Conservation (phyloP, 1,139 yeast genomes). For the Lipomyces yarrowii region DNA sequence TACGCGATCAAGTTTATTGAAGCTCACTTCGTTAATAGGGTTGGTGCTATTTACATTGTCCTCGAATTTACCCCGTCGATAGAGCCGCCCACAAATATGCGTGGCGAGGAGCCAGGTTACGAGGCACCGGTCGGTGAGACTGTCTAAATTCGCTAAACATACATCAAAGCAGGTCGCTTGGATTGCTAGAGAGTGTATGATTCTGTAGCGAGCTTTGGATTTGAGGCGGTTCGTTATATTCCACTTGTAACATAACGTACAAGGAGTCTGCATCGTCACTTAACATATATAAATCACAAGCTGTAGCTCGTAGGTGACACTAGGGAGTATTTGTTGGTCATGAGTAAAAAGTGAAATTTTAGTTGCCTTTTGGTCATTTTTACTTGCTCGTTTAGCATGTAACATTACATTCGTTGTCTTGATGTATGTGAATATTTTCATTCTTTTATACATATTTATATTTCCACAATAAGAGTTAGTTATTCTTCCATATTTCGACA, state of each 20-base stretch:
- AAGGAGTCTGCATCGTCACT: not conserved
- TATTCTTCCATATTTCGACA: not conserved
- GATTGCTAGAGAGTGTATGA: not conserved
- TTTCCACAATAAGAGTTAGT: not conserved
- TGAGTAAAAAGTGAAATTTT: not conserved
- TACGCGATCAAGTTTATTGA: not conserved
- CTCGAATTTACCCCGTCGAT: slow-evolving; percentile 73
- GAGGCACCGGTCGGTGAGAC: slow-evolving; percentile 31
- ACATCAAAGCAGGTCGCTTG: not conserved
- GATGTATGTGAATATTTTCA: not conserved
- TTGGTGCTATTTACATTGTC: slow-evolving; percentile 61
- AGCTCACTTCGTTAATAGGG: slow-evolving; percentile 38
- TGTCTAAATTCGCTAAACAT: slow-evolving; percentile 13
- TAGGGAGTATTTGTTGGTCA: not conserved
- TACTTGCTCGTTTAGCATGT: not conserved
- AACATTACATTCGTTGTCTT: not conserved
- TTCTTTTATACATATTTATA: not conserved
- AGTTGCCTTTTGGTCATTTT: not conserved
- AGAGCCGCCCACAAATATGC: slow-evolving; percentile 75
- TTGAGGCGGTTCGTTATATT: not conserved
- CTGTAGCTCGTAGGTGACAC: not conserved
- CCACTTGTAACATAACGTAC: not conserved
- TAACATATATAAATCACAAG: not conserved
- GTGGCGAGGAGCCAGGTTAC: slow-evolving; percentile 34
- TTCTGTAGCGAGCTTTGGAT: not conserved